Percentiles rank a stretch among this genome's conserved stretches.
These are phyloP conservation scores for Tetrapisispora nanseiensis DNA, from an alignment of 805 yeast species.

Conservation along the genomic window DNA sequence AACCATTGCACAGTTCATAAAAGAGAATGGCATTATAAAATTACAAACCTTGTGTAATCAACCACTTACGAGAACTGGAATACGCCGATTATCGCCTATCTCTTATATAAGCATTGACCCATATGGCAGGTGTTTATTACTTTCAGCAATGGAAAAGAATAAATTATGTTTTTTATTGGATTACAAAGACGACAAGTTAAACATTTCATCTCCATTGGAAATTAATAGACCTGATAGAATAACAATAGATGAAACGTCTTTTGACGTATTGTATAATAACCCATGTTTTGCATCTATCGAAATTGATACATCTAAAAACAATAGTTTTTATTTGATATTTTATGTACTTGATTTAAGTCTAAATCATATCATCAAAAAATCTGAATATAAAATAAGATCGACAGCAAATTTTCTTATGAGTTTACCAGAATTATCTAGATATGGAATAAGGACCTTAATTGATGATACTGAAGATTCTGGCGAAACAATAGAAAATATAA, in stretches of 20 bases:
- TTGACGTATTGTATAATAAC: conserved; percentile 73
- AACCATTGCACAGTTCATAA: conserved; percentile 26
- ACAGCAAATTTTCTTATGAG: conserved; percentile 47
- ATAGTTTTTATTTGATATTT: conserved; percentile 39
- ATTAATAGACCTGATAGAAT: conserved; percentile 42
- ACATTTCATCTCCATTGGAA: conserved; percentile 67
- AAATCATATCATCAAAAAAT: conserved; percentile 55
- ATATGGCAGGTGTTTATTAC: conserved; percentile 55
- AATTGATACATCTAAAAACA: conserved; percentile 37
- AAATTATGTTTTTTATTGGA: conserved; percentile 61
- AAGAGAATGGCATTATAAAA: conserved; percentile 31
- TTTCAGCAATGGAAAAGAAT: conserved; percentile 63
- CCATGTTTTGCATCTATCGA: conserved; percentile 82
- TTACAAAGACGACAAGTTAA: conserved; percentile 39
- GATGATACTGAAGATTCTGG: conserved; percentile 10
- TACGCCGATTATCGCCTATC: conserved; percentile 70
- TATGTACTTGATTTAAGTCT: conserved; percentile 84
- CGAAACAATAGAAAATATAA: conserved; percentile 56
- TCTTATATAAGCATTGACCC: conserved; percentile 62
- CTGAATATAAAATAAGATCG: conserved; percentile 29
- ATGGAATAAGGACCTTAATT: conserved; percentile 10
- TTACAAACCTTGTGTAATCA: conserved; percentile 44
- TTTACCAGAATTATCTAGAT: conserved; percentile 43
- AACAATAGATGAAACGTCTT: conserved; percentile 44
- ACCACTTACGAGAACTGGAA: conserved; percentile 64